Evolutionary conservation across 805 yeast species (phyloP).

Genomic region (Teunomyces pallodes): DNA sequence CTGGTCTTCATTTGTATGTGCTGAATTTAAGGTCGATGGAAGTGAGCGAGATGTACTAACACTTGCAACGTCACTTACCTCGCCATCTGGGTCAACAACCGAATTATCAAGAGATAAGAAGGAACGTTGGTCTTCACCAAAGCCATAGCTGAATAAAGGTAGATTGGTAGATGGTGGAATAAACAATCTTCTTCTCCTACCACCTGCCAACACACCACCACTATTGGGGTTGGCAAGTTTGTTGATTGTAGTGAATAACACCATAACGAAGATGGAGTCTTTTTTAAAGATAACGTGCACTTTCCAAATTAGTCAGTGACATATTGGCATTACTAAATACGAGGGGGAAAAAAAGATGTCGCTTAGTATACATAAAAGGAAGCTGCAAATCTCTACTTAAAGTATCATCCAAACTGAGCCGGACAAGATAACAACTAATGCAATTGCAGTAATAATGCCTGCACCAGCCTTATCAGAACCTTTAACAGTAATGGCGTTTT

Average conservation of each 20-base stretch:
- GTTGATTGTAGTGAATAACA: constrained; percentile 38
- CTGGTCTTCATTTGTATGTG: constrained; percentile 33
- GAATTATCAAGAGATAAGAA: constrained; percentile 41
- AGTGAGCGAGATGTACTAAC: constrained; percentile 39
- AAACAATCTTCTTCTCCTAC: constrained; percentile 38
- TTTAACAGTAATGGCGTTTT: constrained; percentile 47
- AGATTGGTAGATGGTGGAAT: constrained; percentile 45
- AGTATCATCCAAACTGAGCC: constrained; percentile 79
- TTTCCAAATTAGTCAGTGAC: background rate
- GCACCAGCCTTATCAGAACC: constrained; percentile 75
- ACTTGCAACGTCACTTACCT: constrained; percentile 39
- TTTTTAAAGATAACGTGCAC: background rate
- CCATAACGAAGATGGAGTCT: constrained; percentile 24
- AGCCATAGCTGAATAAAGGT: constrained; percentile 43
- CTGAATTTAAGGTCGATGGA: constrained; percentile 40
- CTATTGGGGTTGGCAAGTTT: constrained; percentile 38
- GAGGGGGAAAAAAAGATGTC: background rate
- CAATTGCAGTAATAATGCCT: constrained; percentile 77
- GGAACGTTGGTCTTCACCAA: constrained; percentile 43
- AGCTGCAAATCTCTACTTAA: constrained; percentile 15
- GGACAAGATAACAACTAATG: constrained; percentile 57
- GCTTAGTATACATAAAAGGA: background rate
- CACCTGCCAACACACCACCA: constrained; percentile 24
- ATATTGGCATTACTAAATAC: too few relatives aligned
- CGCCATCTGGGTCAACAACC: constrained; percentile 23